Evolutionary conservation across 1,284 basidiomycete species (phyloP), one percentile per base, ranked within the genome.

Genomic region (Dichomitus squalens): DNA sequence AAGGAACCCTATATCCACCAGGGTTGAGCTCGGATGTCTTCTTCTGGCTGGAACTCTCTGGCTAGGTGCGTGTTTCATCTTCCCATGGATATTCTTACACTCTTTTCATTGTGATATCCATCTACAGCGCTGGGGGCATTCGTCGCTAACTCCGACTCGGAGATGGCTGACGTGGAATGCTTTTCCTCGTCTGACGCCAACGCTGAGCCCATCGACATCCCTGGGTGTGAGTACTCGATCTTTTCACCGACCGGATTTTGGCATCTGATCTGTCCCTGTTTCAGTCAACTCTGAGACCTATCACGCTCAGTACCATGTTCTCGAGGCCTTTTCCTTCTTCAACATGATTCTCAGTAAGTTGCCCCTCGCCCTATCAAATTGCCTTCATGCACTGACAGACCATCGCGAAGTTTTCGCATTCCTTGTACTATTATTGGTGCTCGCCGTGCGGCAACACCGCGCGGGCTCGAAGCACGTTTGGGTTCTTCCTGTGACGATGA

Each of bases 261-360:
- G 49, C 21, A 46, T 18, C 18, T 40, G 41, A 20, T 35, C 44
- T 55, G 31, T 55, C 49, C 39, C 49, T 20, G 34, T 31, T 7
- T n/a, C 59, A 84, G 82, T 83, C 68, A 87, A 80, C 72, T 90
- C 76, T 73, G 88, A 75, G 75, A 88, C 77, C 70, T 92, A 87
- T 69, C 90, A 90, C 63, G 89, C 90, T 23, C 91, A 92, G 77
- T 92, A 92, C 69, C 82, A 85, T 36, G 90, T 91, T 25, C 75
- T 92, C 50, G 87, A 86, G 73, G 83, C 85, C 18, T 92, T 92
- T 72, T 84, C 90, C 12, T 73, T 92, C 55, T 83, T 92, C 70
- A 92, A 92, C 67, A 83, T 86, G 54, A 79, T 81, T 52, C 78
- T 93, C 12, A 75, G 89, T 87, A 70, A 61, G 86, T 76, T 18